A percentile compares a stretch with the other conserved stretches of the same genome.
Conservation (phyloP, 306 rosid genomes). For the Cicer judaicum region DNA sequence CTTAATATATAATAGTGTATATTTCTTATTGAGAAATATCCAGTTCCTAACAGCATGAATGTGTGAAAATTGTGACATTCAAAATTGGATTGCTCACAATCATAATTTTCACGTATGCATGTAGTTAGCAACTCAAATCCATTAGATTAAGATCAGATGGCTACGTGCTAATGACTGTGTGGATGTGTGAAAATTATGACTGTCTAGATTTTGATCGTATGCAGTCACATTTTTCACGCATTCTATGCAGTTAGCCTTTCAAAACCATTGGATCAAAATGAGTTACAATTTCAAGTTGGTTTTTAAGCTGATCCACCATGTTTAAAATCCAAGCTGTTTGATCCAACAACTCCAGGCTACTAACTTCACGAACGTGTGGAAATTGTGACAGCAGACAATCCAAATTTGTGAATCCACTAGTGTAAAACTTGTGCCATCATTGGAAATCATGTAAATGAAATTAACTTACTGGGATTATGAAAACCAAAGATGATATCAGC, state of each 20-base stretch:
- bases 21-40: too few species aligned
- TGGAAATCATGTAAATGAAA: not conserved
- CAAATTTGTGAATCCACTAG: not conserved
- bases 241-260: not conserved
- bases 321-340: not conserved
- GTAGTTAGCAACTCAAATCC: not conserved
- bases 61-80: not conserved
- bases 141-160: not conserved
- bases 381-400: not conserved
- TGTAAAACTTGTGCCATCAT: constrained; percentile 18
- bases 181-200: not conserved
- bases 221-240: not conserved
- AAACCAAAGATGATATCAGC: constrained; percentile 87
- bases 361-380: not conserved
- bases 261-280: not conserved
- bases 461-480: constrained; percentile 79
- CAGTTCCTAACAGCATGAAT: too few species aligned
- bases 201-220: not conserved
- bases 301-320: not conserved
- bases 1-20: too few species aligned
- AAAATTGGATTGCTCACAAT: not conserved
- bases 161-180: not conserved
- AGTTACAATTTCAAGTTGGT: not conserved
- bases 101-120: not conserved
- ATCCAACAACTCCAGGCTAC: not conserved